Base-by-base conservation (phyloP, 495 filamentous ascomycete genomes). In the Penicillium longicatenatum region DNA sequence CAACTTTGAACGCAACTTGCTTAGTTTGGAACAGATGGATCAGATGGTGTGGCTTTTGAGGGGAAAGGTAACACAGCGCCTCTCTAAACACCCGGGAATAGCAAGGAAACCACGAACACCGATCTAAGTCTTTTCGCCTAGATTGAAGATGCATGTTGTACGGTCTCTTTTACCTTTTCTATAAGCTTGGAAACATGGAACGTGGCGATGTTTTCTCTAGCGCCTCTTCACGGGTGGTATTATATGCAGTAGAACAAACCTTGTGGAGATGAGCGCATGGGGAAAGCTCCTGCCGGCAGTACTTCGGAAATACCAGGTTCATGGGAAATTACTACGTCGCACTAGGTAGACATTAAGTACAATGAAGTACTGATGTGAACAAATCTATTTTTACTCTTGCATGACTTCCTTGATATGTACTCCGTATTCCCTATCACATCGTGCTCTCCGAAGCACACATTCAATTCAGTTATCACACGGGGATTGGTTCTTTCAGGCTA, bases 261-360 rank as follows among this genome's bases (percentile, higher is more conserved):
- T 52, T 52, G 33, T 29, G 50, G 35, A 26, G 33, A 24, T 37
- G 50, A 26, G 29, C 30, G 8, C 24, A 26, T n/a, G 33, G 50
- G 50, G 50, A 42, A 52, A 52, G 50, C 33, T 42, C 35, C 21
- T 24, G 37, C 30, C 29, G 48, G 48, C 3, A 29, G 42, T 20
- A 45, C 42, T 45, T 45, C 42, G 42, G 42, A 6, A 22, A 0
- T 20, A 45, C 37, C 37, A 16, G 37, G 17, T 4, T 39, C 16
- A n/a, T n/a, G 37, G 37, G 37, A 39, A 17, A 39, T 39, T 39
- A 17, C 37, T 39, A 17, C 14, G 5, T 39, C 14, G 16, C 16
- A n/a, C 1, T 39, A n/a, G 5, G 37, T n/a, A n/a, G 14, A 17
- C 16, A 39, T 35, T 12, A 39, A 39, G 37, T 39, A 39, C 17